Evolutionary conservation across 1,284 basidiomycete species (phyloP), one percentile per base, ranked within the genome.

Genomic region (Trametes versicolor): DNA sequence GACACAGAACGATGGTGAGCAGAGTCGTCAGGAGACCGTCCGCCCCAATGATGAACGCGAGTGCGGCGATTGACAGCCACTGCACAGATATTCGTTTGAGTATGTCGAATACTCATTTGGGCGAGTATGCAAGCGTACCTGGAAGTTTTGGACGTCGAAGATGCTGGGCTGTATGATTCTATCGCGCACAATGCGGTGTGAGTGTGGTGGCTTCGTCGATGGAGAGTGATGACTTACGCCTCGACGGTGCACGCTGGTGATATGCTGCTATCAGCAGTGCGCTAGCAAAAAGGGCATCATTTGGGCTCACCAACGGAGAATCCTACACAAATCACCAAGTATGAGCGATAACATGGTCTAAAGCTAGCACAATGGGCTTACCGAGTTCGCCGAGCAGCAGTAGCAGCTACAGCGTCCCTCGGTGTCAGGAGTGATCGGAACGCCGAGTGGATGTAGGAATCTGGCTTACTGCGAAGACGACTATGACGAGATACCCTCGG

Each of bases 21-120:
- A 51, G 37, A 2, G 36, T 29, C 21, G 49, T 59, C 25, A 59
- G 49, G 19, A 59, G 48, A 9, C 29, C 27, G 8, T 59, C 49
- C 19, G 58, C 58, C 27, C 49, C 49, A 19, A 59, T 59, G 36
- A 59, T 52, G 2, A 59, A 36, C 10, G 49, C 58, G 2, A 59
- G 39, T 2, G 58, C 37, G 27, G 25, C 36, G 27, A 52, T 59
- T 6, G 58, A 59, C 9, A 59, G 58, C 58, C 58, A 59, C 58
- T 59, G n/a, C 8, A 34, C 2, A 12, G 6, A 8, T 4, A 0
- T 7, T 45, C 23, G 32, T 37, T 7, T 39, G 12, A 25, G 12
- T 17, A 4, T 9, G 23, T 7, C 10, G 3, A 23, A 3, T 34
- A 32, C 3, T 10, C 27, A 8, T 25, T 6, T 2, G 10, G 17